A percentile compares a stretch with the other conserved stretches of the same genome.
These are phyloP conservation scores for Olyra latifolia DNA, from an alignment of 176 grass and related monocot species.

Conservation along the genomic window DNA sequence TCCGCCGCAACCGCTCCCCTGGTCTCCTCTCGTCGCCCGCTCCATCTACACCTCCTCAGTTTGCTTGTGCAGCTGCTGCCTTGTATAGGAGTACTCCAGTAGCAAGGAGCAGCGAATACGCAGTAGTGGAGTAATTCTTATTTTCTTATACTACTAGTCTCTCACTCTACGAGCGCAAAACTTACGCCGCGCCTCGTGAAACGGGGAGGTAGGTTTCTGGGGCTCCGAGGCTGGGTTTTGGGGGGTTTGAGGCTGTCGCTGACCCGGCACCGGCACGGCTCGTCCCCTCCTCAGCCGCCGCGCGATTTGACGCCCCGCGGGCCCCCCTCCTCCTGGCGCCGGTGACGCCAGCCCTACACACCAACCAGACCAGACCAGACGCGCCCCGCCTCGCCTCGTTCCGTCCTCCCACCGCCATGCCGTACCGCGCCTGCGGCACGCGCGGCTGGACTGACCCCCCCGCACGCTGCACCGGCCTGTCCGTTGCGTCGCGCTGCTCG, in stretches of 20 bases:
- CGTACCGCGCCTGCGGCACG: slow-evolving; percentile 25
- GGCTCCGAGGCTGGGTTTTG: slow-evolving; percentile 1
- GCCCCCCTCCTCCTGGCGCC: not conserved
- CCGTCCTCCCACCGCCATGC: slow-evolving; percentile 17
- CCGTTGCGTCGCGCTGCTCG: not conserved
- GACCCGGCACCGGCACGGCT: not conserved
- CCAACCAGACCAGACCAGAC: not conserved
- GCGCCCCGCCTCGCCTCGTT: not conserved
- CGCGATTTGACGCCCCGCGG: slow-evolving; percentile 78
- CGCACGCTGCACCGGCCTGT: not conserved
- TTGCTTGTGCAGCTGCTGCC: not conserved
- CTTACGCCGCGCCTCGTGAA: slow-evolving; percentile 37
- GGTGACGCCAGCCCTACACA: slow-evolving; percentile 93
- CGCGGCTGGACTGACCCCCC: slow-evolving; percentile 6
- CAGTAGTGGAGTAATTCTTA: not conserved
- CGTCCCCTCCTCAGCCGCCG: slow-evolving; percentile 57
- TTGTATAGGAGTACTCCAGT: not conserved
- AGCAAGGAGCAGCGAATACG: not conserved
- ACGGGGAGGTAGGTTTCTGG: slow-evolving; percentile 4
- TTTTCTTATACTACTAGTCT: not conserved
- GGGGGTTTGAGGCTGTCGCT: slow-evolving; percentile 23
- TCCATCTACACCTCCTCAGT: slow-evolving; percentile 11
- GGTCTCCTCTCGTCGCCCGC: not conserved
- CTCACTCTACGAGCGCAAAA: not conserved
- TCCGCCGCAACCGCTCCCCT: not conserved